These are phyloP conservation scores for Dactylorhiza incarnata DNA, from an alignment of 106 monocot genomes.

Conservation along the genomic window DNA sequence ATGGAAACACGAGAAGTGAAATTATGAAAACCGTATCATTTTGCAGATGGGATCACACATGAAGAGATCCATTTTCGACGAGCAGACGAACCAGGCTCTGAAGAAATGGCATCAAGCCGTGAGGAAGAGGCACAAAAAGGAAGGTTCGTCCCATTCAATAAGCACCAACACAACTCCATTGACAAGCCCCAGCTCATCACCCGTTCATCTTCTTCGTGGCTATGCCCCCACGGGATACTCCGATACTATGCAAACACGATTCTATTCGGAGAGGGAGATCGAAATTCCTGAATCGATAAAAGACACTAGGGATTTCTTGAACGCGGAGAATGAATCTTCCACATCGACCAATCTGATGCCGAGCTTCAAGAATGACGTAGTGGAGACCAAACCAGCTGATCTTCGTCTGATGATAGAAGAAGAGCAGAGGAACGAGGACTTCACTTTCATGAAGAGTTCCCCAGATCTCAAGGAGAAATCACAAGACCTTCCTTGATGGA, in stretches of 20 bases:
- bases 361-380: slow-evolving; percentile 7
- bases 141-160: slow-evolving; percentile 12
- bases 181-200: slow-evolving; percentile 17
- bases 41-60: slow-evolving; percentile 68
- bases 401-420: background rate
- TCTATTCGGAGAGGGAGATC: slow-evolving; percentile 19
- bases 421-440: slow-evolving; percentile 9
- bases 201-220: slow-evolving; percentile 15
- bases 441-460: slow-evolving; percentile 5
- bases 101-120: slow-evolving; percentile 50
- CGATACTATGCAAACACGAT: background rate
- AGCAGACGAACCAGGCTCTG: slow-evolving; percentile 44
- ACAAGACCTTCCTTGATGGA: background rate
- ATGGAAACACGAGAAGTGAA: too few relatives aligned
- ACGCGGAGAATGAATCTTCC: background rate
- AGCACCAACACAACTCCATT: slow-evolving; percentile 13
- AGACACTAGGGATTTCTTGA: background rate
- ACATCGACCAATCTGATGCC: slow-evolving; percentile 13
- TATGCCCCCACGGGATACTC: slow-evolving; percentile 16
- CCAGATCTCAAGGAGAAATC: background rate
- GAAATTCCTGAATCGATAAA: slow-evolving; percentile 9
- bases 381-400: slow-evolving; percentile 7
- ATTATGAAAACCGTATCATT: background rate
- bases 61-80: slow-evolving; percentile 64
- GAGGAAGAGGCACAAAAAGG: slow-evolving; percentile 30